Evolutionary conservation across 2,329 filamentous ascomycete species (phyloP).

Genomic region (Tolypocladium nubicola): DNA sequence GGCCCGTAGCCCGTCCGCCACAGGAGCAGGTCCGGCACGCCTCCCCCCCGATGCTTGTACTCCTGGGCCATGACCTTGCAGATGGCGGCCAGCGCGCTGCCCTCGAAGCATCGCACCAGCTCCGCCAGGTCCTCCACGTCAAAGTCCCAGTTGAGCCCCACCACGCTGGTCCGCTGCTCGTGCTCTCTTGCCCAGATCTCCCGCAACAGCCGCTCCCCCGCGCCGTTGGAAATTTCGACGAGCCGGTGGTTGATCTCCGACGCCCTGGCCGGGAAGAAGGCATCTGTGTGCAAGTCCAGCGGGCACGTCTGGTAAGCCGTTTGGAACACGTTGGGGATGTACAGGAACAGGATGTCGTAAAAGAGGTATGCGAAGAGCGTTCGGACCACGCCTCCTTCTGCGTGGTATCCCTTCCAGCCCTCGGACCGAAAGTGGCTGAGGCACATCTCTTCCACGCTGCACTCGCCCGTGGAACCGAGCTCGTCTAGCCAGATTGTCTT

Average conservation of each 20-base stretch:
- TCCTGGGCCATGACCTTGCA: slow-evolving; percentile 96
- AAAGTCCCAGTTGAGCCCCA: slow-evolving; percentile 88
- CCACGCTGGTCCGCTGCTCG: slow-evolving; percentile 68
- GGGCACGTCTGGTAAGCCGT: slow-evolving; percentile 92
- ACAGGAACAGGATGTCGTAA: slow-evolving; percentile 85
- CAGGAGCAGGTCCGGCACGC: slow-evolving; percentile 85
- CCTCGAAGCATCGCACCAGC: slow-evolving; percentile 67
- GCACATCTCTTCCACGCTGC: slow-evolving; percentile 90
- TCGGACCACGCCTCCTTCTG: slow-evolving; percentile 83
- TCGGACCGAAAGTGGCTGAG: slow-evolving; percentile 71
- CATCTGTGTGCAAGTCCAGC: slow-evolving; percentile 83
- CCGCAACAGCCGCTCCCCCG: slow-evolving; percentile 55
- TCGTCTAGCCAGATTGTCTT: slow-evolving; percentile 88
- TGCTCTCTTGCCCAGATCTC: slow-evolving; percentile 58
- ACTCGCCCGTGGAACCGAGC: slow-evolving; percentile 56
- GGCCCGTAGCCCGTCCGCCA: slow-evolving; percentile 46
- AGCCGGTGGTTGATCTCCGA: slow-evolving; percentile 84
- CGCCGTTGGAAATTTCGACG: slow-evolving; percentile 78
- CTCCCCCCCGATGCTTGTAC: slow-evolving; percentile 75
- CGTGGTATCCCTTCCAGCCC: slow-evolving; percentile 92
- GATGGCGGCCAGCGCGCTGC: slow-evolving; percentile 69
- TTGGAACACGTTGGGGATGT: slow-evolving; percentile 94
- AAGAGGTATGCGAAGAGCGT: slow-evolving; percentile 88
- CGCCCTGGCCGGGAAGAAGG: slow-evolving; percentile 77
- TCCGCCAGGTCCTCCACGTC: slow-evolving; percentile 68